Conservation (phyloP, 2,329 filamentous ascomycete species). For the Thielaviopsis ethacetica region DNA sequence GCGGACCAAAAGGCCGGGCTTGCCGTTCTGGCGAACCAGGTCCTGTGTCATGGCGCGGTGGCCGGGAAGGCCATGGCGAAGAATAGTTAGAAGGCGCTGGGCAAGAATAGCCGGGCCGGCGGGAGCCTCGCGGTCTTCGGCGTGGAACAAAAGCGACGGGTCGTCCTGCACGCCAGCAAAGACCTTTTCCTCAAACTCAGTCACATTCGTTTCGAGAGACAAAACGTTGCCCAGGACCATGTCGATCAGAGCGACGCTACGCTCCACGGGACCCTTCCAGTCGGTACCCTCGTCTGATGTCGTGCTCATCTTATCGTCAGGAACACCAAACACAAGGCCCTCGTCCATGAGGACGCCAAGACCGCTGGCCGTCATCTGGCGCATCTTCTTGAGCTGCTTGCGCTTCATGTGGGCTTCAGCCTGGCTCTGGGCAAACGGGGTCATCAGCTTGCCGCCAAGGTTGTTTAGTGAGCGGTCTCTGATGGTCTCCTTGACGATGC, state of each 20-base stretch:
- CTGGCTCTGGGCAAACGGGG: slow-evolving; percentile 60
- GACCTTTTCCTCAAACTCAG: slow-evolving; percentile 49
- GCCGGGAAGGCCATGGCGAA: slow-evolving; percentile 50
- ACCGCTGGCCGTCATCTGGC: slow-evolving; percentile 69
- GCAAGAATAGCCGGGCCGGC: slow-evolving; percentile 45
- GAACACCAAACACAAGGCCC: slow-evolving; percentile 53
- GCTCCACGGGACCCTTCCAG: slow-evolving; percentile 58
- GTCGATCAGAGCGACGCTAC: slow-evolving; percentile 73
- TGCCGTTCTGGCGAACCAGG: slow-evolving; percentile 50
- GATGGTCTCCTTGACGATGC: slow-evolving; percentile 60
- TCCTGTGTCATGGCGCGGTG: slow-evolving; percentile 42
- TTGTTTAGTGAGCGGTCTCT: slow-evolving; percentile 54
- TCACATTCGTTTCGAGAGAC: slow-evolving; percentile 42
- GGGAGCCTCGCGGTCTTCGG: slow-evolving; percentile 27
- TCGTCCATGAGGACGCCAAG: slow-evolving; percentile 80
- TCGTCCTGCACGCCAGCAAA: slow-evolving; percentile 47
- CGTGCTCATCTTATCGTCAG: slow-evolving; percentile 23
- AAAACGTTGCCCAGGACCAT: slow-evolving; percentile 61
- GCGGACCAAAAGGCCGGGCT: slow-evolving; percentile 56
- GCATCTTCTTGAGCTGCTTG: slow-evolving; percentile 50
- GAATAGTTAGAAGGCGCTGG: slow-evolving; percentile 49
- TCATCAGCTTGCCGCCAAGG: slow-evolving; percentile 55
- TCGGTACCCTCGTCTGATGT: slow-evolving; percentile 26
- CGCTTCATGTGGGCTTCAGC: slow-evolving; percentile 63
- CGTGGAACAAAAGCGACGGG: slow-evolving; percentile 37